Evolutionary conservation across 495 filamentous ascomycete species (phyloP).

Genomic region (Penicillium antarcticum): DNA sequence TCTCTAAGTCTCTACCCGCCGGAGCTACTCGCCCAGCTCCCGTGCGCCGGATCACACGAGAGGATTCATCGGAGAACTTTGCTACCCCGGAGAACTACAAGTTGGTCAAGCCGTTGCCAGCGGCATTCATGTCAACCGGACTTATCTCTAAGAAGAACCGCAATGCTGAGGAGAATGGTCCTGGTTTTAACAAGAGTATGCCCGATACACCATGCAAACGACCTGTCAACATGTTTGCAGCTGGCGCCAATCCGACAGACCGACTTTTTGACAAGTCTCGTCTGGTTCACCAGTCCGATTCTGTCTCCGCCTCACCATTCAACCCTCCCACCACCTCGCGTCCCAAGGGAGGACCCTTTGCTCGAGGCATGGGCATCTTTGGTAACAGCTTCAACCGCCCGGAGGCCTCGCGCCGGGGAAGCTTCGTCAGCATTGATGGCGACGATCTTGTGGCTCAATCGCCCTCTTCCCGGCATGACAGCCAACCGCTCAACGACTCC

Average conservation of each 20-base stretch:
- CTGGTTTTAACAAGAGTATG: slow-evolving; percentile 45
- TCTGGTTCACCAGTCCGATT: slow-evolving; percentile 62
- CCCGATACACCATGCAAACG: slow-evolving; percentile 97
- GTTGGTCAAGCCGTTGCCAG: slow-evolving; percentile 74
- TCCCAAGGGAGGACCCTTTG: slow-evolving; percentile 56
- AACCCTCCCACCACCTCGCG: slow-evolving; percentile 43
- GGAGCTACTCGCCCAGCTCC: slow-evolving; percentile 54
- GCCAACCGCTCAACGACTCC: slow-evolving; percentile 60
- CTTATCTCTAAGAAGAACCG: slow-evolving; percentile 82
- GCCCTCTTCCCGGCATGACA: slow-evolving; percentile 54
- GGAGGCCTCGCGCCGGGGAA: slow-evolving; percentile 60
- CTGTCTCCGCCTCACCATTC: slow-evolving; percentile 60
- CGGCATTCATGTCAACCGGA: slow-evolving; percentile 91
- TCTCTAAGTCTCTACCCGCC: slow-evolving; percentile 77
- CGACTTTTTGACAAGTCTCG: slow-evolving; percentile 52
- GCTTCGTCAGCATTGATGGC: slow-evolving; percentile 73
- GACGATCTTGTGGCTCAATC: slow-evolving; percentile 61
- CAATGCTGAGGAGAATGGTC: slow-evolving; percentile 49
- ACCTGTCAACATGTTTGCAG: slow-evolving; percentile 59
- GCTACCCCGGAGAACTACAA: slow-evolving; percentile 84
- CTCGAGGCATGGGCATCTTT: slow-evolving; percentile 65
- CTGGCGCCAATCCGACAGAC: slow-evolving; percentile 54
- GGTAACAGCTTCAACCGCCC: slow-evolving; percentile 53
- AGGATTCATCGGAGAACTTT: slow-evolving; percentile 54
- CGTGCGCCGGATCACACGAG: slow-evolving; percentile 33